Base-by-base conservation (phyloP, 1,139 yeast species). In the Taphrina flavorubra region DNA sequence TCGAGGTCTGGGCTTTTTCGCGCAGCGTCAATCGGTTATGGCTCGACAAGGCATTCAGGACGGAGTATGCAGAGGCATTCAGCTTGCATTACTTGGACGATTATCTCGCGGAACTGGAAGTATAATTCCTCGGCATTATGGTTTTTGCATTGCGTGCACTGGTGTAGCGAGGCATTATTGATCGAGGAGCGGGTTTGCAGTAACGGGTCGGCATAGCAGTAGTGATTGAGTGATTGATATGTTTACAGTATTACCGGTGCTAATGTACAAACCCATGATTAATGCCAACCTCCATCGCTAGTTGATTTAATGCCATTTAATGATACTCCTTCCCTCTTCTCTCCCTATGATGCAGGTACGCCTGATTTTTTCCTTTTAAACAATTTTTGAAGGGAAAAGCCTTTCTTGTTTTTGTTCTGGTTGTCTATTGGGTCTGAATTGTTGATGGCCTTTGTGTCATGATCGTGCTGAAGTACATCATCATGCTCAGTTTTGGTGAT, bases 1-100 rank as follows among this genome's bases (percentile, higher is more conserved):
- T 65, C 14, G 70, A 68, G 39, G 65, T 68, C 13, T 44, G 31
- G 34, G 57, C 61, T 11, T 68, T 68, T 61, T 20, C 31, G 6
- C 20, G 57, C 18, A 51, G 67, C 46, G 36, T 58, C 40, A 65
- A 57, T 31, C 40, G 36, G 16, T 18, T 58, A 14, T 68, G 70
- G 70, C 34, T 34, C 20, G 68, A 68, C 16, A 25, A 34, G 34
- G 37, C 44, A 16, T 56, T 68, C 46, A 18, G 55, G 44, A 49
- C 14, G 18, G 68, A 55, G 42, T 68, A 39, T 25, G 13, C 8
- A 16, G 63, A 56, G 8, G 25, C 57, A 16, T 68, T 68, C 36
- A 40, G 65, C n/a, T 37, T 57, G 18, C 46, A 64, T 20, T 56
- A 55, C 42, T 46, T 68, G 44, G 70, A 68, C 47, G 60, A 62